These are phyloP conservation scores for Claviceps spartinae DNA, from an alignment of 2,329 filamentous ascomycete genomes.

Conservation along the genomic window DNA sequence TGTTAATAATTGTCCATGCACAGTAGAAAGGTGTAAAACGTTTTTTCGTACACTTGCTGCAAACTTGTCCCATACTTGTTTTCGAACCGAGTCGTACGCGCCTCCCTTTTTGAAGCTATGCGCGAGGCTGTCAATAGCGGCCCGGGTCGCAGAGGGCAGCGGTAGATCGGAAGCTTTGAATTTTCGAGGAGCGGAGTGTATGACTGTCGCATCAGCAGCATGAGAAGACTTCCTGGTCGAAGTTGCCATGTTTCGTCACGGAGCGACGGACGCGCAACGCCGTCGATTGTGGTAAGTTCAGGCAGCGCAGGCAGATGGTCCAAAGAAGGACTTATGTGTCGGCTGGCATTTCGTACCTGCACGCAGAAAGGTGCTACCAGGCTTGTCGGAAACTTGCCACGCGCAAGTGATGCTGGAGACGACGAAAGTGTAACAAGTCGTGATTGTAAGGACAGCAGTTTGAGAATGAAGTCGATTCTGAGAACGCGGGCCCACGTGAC, in stretches of 20 bases:
- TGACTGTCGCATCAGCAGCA: slow-evolving; percentile 8
- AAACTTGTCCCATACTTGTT: slow-evolving; percentile 64
- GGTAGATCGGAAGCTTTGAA: slow-evolving; percentile 66
- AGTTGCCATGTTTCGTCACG: slow-evolving; percentile 12
- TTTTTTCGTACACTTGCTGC: slow-evolving; percentile 45
- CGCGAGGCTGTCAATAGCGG: slow-evolving; percentile 61
- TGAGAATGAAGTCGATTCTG: background rate
- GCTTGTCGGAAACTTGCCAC: background rate
- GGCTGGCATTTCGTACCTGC: background rate
- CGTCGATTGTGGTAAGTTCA: background rate
- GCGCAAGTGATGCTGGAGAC: background rate
- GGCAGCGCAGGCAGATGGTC: background rate
- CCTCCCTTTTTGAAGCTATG: slow-evolving; percentile 79
- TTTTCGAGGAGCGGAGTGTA: slow-evolving; percentile 24
- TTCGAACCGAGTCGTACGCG: slow-evolving; percentile 65
- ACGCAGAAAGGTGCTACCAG: background rate
- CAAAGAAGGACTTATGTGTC: background rate
- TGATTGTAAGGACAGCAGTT: background rate
- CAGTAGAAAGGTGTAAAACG: background rate
- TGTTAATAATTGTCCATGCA: slow-evolving; percentile 1
- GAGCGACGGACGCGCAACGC: background rate
- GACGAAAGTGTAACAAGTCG: background rate
- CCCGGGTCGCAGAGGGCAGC: slow-evolving; percentile 56
- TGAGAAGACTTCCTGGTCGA: slow-evolving; percentile 12
- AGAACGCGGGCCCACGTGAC: background rate